A percentile compares a stretch with the other conserved stretches of the same genome.
Evolutionary conservation across 257 asterid species (phyloP).

Genomic region (Nicotiana undulata): DNA sequence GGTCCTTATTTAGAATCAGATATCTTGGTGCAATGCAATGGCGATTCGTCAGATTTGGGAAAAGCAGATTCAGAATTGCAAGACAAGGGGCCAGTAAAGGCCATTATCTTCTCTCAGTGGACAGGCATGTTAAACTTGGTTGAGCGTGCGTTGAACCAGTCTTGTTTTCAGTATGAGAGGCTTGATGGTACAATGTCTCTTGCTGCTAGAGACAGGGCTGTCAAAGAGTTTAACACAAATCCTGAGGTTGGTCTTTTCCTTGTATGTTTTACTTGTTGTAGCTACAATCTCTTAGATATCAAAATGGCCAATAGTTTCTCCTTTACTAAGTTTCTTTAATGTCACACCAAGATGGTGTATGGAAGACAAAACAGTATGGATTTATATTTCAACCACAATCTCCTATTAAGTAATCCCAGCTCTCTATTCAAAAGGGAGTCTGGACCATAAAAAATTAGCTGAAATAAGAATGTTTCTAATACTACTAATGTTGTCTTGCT

Average conservation of each 20-base stretch:
- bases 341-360: not conserved
- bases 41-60: conserved; percentile 35
- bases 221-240: conserved; percentile 79
- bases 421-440: not conserved
- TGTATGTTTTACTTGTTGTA: conserved; percentile 8
- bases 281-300: not conserved
- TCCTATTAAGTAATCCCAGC: not conserved
- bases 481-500: not conserved
- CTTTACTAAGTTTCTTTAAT: not conserved
- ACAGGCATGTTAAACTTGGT: conserved; percentile 89
- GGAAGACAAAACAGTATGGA: not conserved
- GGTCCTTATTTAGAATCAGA: conserved; percentile 19
- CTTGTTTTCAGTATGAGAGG: conserved; percentile 55
- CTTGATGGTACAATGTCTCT: conserved; percentile 97
- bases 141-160: conserved; percentile 58
- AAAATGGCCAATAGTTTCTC: not conserved
- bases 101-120: conserved; percentile 98
- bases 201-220: conserved; percentile 89
- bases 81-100: conserved; percentile 48
- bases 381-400: not conserved
- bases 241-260: conserved; percentile 54
- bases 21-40: conserved; percentile 24
- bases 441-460: not conserved
- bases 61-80: conserved; percentile 23
- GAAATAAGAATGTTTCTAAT: not conserved